A percentile compares a stretch with the other conserved stretches of the same genome.
Conservation (phyloP, 768 basidiomycete genomes). For the Kondoa malvinella region DNA sequence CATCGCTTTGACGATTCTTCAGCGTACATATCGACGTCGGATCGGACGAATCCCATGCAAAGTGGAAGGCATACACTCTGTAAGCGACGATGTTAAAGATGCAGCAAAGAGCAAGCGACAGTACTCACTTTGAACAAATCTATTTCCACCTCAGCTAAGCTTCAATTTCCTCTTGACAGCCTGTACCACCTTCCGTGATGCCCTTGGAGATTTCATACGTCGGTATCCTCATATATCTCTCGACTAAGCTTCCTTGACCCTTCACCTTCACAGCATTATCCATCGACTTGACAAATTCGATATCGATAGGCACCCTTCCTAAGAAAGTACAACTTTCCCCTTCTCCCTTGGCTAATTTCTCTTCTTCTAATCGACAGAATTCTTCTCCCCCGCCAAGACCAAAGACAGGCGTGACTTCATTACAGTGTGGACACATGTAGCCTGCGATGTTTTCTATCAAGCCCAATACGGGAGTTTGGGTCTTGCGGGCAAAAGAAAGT, state of each 20-base stretch:
- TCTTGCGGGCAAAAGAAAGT: conserved; percentile 79
- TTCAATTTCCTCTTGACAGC: too few species aligned
- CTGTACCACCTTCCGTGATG: too few species aligned
- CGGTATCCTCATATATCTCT: conserved; percentile 14
- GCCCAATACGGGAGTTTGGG: conserved; percentile 70
- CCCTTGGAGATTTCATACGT: conserved; percentile 8
- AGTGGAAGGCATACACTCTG: too few species aligned
- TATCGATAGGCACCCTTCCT: conserved; percentile 82
- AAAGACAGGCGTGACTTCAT: conserved; percentile 85
- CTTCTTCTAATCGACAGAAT: conserved; percentile 25
- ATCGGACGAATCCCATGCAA: too few species aligned
- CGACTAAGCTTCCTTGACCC: conserved; percentile 8
- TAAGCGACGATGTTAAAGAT: too few species aligned
- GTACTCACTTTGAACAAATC: too few species aligned
- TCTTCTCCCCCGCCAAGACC: conserved; percentile 82
- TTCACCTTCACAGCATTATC: conserved; percentile 37
- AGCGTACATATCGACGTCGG: too few species aligned
- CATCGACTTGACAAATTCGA: conserved; percentile 66
- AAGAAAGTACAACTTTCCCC: conserved; percentile 58
- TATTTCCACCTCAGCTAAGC: too few species aligned
- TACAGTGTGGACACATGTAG: conserved; percentile 92
- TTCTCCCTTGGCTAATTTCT: conserved; percentile 43
- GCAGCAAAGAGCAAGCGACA: too few species aligned
- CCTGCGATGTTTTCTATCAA: conserved; percentile 98
- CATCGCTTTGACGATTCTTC: too few species aligned